Evolutionary conservation across 208 protist genomes (phyloP), one percentile per base, ranked within the genome.

Genomic region (Trypanosoma congolense): DNA sequence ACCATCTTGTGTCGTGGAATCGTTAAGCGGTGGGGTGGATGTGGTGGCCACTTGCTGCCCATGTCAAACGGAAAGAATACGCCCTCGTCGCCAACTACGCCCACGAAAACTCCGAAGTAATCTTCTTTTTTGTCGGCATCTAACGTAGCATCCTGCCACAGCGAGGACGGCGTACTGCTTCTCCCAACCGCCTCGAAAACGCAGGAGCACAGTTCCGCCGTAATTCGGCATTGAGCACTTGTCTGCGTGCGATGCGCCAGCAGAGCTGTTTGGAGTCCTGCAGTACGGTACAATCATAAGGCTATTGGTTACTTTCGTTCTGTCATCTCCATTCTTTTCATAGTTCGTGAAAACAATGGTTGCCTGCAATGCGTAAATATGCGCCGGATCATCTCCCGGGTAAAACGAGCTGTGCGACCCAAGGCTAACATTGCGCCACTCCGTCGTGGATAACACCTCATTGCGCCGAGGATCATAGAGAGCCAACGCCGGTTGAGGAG

Each of bases 101-200:
- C n/a, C n/a, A n/a, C n/a, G n/a, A n/a, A n/a, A n/a, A n/a, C n/a
- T n/a, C n/a, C n/a, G n/a, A n/a, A n/a, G n/a, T n/a, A n/a, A n/a
- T n/a, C n/a, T n/a, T n/a, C 25, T 30, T 47, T 2, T 55, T 38
- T 26, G 51, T 50, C 4, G 38, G n/a, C 28, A n/a, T 26, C 47
- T 22, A 54, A 19, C 25, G 47, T 48, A 10, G 54, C 35, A 30
- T 68, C 54, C 16, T 38, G 52, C 61, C 61, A 61, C 0, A 68
- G 35, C 21, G 19, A 48, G 8, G 38, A 29, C n/a, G 6, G 54
- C 14, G 47, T 61, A 61, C 6, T 43, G 31, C 10, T 25, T 40
- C 33, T 68, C 61, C 61, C 61, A 68, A 10, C 61, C 61, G 24
- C 54, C 61, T 30, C 61, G 61, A 43, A 68, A 61, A 2, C 61